Conservation (phyloP, 2,329 filamentous ascomycete species). For the Cucurbitaria berberidis region DNA sequence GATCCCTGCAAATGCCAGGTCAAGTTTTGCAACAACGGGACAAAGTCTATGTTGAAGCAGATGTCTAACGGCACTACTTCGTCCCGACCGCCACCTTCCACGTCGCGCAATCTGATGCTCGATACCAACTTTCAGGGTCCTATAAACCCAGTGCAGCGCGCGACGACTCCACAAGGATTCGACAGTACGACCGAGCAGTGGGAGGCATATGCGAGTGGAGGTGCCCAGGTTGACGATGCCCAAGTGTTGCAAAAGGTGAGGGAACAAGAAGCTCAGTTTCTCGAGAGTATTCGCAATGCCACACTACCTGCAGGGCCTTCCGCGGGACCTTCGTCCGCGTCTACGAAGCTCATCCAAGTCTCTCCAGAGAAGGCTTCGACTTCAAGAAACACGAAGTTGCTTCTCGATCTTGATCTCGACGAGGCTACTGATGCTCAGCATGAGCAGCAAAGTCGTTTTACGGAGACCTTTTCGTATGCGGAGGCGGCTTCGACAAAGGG, state of each 20-base stretch:
- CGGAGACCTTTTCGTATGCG: conserved; percentile 1
- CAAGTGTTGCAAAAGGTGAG: conserved; percentile 14
- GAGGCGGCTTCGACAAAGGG: conserved; percentile 1
- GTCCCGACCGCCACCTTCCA: conserved; percentile 2
- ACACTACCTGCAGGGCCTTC: not conserved
- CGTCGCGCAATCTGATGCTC: conserved; percentile 4
- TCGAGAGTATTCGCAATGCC: conserved; percentile 5
- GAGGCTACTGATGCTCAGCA: conserved; percentile 1
- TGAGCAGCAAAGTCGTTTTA: not conserved
- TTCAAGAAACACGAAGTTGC: conserved; percentile 18
- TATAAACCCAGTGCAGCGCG: not conserved
- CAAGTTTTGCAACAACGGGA: conserved; percentile 29
- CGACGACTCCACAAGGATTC: not conserved
- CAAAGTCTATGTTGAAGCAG: conserved; percentile 34
- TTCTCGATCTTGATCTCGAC: conserved; percentile 32
- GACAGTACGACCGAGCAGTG: conserved; percentile 11
- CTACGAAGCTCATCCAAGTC: conserved; percentile 21
- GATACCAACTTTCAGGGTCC: conserved; percentile 7
- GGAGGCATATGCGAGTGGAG: conserved; percentile 14
- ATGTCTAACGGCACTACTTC: conserved; percentile 4
- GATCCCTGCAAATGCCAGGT: conserved; percentile 37
- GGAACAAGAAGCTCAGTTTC: conserved; percentile 20
- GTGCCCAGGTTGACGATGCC: conserved; percentile 28
- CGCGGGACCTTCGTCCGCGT: not conserved
- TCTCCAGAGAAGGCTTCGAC: conserved; percentile 17